Conservation (phyloP, 1,284 basidiomycete species). For the Schizophyllum amplum region DNA sequence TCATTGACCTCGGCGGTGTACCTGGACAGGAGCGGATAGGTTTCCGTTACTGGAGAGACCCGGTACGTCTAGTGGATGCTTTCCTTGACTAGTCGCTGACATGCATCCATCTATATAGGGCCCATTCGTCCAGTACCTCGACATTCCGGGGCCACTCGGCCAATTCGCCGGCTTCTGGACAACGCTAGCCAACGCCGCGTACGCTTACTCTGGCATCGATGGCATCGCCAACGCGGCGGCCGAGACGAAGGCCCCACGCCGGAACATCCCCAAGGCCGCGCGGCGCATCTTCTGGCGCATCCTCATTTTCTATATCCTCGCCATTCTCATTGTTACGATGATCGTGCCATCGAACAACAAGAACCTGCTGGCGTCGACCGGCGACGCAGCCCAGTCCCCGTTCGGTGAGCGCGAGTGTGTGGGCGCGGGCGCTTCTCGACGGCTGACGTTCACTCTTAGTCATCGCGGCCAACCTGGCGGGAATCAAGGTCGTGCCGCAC, state of each 20-base stretch:
- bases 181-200: slow-evolving; percentile 13
- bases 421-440: too few species aligned
- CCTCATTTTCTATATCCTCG: slow-evolving; percentile 49
- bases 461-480: slow-evolving; percentile 10
- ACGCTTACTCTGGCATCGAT: slow-evolving; percentile 14
- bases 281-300: slow-evolving; percentile 43
- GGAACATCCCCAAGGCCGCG: slow-evolving; percentile 30
- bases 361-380: slow-evolving; percentile 21
- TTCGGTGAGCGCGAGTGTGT: slow-evolving; percentile 48
- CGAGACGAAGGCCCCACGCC: slow-evolving; percentile 25
- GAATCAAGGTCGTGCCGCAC: slow-evolving; percentile 49
- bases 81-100: background rate
- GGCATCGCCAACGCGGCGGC: slow-evolving; percentile 33
- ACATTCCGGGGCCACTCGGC: slow-evolving; percentile 14
- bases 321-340: slow-evolving; percentile 45
- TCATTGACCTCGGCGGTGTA: slow-evolving; percentile 19
- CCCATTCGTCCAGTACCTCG: slow-evolving; percentile 8
- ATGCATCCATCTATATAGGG: background rate
- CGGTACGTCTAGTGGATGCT: slow-evolving; percentile 3
- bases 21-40: slow-evolving; percentile 17
- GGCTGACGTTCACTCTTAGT: background rate
- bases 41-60: slow-evolving; percentile 18
- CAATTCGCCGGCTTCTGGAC: slow-evolving; percentile 16
- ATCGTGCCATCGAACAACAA: slow-evolving; percentile 38
- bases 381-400: slow-evolving; percentile 40